These are phyloP conservation scores for Xylariaceae sp. DNA, from an alignment of 2,329 filamentous ascomycete species.

Conservation along the genomic window DNA sequence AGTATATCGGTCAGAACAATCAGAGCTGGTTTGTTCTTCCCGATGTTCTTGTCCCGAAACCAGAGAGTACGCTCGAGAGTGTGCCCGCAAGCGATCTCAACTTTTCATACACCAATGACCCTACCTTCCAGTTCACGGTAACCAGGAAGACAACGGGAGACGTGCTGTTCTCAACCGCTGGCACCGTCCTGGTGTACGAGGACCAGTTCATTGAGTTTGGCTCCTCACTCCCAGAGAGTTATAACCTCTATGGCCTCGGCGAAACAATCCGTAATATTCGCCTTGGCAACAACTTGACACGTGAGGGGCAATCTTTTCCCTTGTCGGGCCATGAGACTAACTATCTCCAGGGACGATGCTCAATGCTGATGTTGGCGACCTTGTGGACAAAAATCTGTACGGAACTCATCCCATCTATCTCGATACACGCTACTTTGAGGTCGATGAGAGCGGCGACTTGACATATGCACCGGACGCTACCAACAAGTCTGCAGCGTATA, in stretches of 20 bases:
- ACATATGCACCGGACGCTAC: slow-evolving; percentile 55
- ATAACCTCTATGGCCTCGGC: slow-evolving; percentile 73
- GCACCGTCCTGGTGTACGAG: slow-evolving; percentile 66
- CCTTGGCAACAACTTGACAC: slow-evolving; percentile 70
- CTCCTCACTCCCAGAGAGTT: slow-evolving; percentile 63
- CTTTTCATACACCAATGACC: slow-evolving; percentile 51
- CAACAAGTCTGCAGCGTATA: slow-evolving; percentile 53
- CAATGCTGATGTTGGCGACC: slow-evolving; percentile 65
- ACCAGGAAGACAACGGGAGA: slow-evolving; percentile 59
- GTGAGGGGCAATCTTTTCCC: slow-evolving; percentile 34
- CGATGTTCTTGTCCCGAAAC: slow-evolving; percentile 59
- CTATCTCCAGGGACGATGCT: slow-evolving; percentile 45
- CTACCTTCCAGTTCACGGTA: slow-evolving; percentile 68
- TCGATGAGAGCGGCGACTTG: slow-evolving; percentile 46
- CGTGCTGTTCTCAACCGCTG: slow-evolving; percentile 64
- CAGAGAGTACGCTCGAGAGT: slow-evolving; percentile 40
- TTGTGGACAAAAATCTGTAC: slow-evolving; percentile 68
- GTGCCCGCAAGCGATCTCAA: slow-evolving; percentile 53
- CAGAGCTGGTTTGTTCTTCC: slow-evolving; percentile 66
- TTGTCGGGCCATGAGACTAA: slow-evolving; percentile 3
- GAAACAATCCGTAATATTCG: slow-evolving; percentile 70
- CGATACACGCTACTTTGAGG: slow-evolving; percentile 72
- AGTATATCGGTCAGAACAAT: slow-evolving; percentile 59
- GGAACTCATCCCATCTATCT: slow-evolving; percentile 76
- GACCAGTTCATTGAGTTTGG: slow-evolving; percentile 76